Evolutionary conservation across 805 yeast species (phyloP).

Genomic region (Suhomyces canberraensis): DNA sequence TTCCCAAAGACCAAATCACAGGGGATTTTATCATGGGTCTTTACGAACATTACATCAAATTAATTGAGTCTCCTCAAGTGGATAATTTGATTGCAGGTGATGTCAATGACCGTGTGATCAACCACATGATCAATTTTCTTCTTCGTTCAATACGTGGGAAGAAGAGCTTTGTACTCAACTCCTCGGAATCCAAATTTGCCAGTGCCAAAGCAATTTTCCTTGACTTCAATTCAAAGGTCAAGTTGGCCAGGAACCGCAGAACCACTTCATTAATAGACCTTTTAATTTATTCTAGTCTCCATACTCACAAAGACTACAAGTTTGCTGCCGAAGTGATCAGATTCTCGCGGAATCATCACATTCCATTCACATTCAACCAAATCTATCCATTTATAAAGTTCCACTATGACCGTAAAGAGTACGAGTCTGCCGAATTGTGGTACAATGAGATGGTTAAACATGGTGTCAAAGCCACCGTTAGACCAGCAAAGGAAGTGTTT

Average conservation of each 20-base stretch:
- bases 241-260: constrained; percentile 12
- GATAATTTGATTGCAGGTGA: neutral
- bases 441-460: constrained; percentile 29
- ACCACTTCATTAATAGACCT: constrained; percentile 27
- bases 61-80: neutral
- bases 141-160: constrained; percentile 6
- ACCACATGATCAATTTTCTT: constrained; percentile 9
- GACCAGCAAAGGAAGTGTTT: constrained; percentile 26
- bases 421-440: constrained; percentile 34
- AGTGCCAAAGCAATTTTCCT: constrained; percentile 26
- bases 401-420: constrained; percentile 31
- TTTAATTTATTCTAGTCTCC: constrained; percentile 28
- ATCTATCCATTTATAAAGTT: constrained; percentile 36
- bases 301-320: constrained; percentile 29
- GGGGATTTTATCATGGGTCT: constrained; percentile 17
- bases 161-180: constrained; percentile 15
- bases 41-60: constrained; percentile 19
- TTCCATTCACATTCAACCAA: constrained; percentile 40
- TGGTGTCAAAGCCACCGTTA: constrained; percentile 29
- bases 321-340: constrained; percentile 32
- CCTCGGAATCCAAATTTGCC: constrained; percentile 11
- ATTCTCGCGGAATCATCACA: constrained; percentile 19
- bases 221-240: constrained; percentile 19
- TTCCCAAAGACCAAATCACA: constrained; percentile 10
- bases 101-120: constrained; percentile 10